A percentile compares a stretch with the other conserved stretches of the same genome.
phyloP scores from a whole-genome alignment of 768 basidiomycete species.

The Steccherinum ochraceum region DNA sequence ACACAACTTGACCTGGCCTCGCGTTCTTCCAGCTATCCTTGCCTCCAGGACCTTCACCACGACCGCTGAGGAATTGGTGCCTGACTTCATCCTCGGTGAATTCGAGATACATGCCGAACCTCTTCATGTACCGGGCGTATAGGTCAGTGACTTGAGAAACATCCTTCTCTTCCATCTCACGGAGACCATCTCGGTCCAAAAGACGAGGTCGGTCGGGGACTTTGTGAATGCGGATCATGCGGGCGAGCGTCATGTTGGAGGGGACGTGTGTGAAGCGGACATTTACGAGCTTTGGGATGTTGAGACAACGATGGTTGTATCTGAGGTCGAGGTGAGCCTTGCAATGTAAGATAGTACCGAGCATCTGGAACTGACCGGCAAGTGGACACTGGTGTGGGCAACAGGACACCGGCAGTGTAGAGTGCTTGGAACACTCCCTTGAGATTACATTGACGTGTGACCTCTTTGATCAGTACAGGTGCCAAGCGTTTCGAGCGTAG shows the following conservation, averaged over 20 bases:
- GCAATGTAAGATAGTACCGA: not conserved
- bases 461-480: constrained; percentile 95
- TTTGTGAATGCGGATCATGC: constrained; percentile 76
- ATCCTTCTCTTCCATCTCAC: constrained; percentile 86
- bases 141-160: constrained; percentile 64
- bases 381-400: constrained; percentile 89
- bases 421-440: constrained; percentile 94
- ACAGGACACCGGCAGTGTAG: constrained; percentile 89
- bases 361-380: constrained; percentile 50
- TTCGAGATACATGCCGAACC: constrained; percentile 79
- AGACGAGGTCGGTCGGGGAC: constrained; percentile 46
- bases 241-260: constrained; percentile 82
- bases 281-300: constrained; percentile 88
- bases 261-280: constrained; percentile 86
- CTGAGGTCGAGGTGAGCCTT: constrained; percentile 30
- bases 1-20: constrained; percentile 80
- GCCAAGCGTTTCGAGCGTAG: constrained; percentile 90
- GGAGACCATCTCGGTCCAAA: constrained; percentile 45
- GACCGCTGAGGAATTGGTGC: constrained; percentile 87
- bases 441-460: constrained; percentile 88
- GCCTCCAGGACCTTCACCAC: constrained; percentile 46
- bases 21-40: constrained; percentile 38
- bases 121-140: constrained; percentile 69
- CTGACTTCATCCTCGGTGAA: constrained; percentile 71
- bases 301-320: constrained; percentile 89